Percentiles rank a stretch among this genome's conserved stretches.
Evolutionary conservation across 805 yeast species (phyloP).

Genomic region (Cyberlindnera lachancei): DNA sequence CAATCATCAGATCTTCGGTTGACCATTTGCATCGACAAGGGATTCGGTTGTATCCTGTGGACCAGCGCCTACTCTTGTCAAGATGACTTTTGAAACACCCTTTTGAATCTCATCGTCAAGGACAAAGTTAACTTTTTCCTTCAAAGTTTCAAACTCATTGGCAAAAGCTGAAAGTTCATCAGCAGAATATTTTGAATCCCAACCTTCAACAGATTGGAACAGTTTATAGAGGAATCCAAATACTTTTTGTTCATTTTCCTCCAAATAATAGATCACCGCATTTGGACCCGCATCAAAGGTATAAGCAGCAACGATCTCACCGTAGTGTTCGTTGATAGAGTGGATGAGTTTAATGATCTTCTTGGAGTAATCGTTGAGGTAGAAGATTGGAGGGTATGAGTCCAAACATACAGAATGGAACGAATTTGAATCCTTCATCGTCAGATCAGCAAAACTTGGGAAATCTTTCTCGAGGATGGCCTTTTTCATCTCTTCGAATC

Average conservation of each 20-base stretch:
- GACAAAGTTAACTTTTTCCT: constrained; percentile 28
- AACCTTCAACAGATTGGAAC: constrained; percentile 58
- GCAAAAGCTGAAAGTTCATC: constrained; percentile 22
- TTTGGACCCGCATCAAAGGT: constrained; percentile 99
- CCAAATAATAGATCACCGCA: constrained; percentile 87
- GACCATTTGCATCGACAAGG: constrained; percentile 55
- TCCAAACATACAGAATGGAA: constrained; percentile 98
- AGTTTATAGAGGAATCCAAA: constrained; percentile 60
- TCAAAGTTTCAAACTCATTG: constrained; percentile 22
- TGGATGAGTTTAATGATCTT: constrained; percentile 74
- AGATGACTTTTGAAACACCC: constrained; percentile 78
- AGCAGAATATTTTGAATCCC: constrained; percentile 41
- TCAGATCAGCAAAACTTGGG: constrained; percentile 72
- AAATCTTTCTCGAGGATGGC: constrained; percentile 74
- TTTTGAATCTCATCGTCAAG: constrained; percentile 45
- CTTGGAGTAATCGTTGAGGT: constrained; percentile 85
- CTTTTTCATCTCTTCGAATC: constrained; percentile 76
- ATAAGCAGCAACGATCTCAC: constrained; percentile 76
- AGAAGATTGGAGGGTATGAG: constrained; percentile 92
- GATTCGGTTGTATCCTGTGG: constrained; percentile 56
- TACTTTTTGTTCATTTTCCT: constrained; percentile 63
- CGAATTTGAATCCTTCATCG: constrained; percentile 95
- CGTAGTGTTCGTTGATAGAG: constrained; percentile 53
- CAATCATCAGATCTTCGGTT: constrained; percentile 31
- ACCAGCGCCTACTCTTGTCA: constrained; percentile 84